Percentiles rank a stretch among this genome's conserved stretches.
phyloP scores from a whole-genome alignment of 176 grass and related monocot species.

The Coix lacrymajobi region DNA sequence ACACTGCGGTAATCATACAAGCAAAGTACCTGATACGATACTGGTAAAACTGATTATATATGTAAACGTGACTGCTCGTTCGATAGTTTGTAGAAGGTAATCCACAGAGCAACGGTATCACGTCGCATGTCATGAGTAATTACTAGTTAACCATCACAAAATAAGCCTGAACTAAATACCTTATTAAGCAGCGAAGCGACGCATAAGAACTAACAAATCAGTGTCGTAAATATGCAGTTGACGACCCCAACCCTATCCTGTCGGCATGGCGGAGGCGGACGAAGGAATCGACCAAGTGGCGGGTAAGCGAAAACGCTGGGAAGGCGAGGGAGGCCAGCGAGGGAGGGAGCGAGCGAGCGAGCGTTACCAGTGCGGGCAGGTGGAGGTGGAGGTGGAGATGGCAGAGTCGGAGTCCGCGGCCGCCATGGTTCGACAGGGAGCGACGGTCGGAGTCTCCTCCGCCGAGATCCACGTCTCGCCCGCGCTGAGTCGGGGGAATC shows the following conservation, averaged over 20 bases:
- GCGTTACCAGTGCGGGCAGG: constrained; percentile 55
- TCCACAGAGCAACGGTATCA: background rate
- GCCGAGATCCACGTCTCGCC: constrained; percentile 13
- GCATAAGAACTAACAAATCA: background rate
- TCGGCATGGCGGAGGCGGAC: background rate
- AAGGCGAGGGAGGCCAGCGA: background rate
- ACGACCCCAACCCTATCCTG: background rate
- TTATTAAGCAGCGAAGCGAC: background rate
- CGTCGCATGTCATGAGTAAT: background rate
- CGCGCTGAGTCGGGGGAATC: background rate
- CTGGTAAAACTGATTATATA: background rate
- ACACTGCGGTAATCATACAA: background rate
- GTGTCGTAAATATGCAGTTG: background rate
- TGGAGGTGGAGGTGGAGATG: constrained; percentile 37
- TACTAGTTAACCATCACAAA: background rate
- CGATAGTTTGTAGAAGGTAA: background rate
- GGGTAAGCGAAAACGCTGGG: background rate
- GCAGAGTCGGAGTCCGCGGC: constrained; percentile 12
- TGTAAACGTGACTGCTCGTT: background rate
- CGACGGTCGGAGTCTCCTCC: background rate
- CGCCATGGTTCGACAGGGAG: constrained; percentile 7
- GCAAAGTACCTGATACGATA: background rate
- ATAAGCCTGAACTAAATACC: background rate
- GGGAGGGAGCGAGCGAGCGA: background rate
- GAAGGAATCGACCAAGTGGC: too few species aligned